Evolutionary conservation across 495 filamentous ascomycete species (phyloP).

Genomic region (Penicillium roqueforti): DNA sequence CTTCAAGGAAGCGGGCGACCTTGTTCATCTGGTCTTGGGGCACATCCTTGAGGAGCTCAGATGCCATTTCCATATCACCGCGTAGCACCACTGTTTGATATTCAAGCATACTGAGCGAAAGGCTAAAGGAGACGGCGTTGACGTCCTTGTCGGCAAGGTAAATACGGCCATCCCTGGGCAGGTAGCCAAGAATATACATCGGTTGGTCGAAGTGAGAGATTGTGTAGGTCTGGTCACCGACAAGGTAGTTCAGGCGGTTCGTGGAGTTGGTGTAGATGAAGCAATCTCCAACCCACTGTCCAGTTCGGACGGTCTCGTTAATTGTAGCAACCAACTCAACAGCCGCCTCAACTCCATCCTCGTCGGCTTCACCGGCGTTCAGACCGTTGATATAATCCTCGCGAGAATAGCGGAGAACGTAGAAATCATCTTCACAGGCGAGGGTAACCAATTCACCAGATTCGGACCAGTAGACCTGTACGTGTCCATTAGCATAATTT

Average conservation of each 20-base stretch:
- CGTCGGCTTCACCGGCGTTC: conserved; percentile 76
- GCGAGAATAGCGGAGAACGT: conserved; percentile 84
- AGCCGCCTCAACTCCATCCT: conserved; percentile 95
- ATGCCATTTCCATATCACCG: conserved; percentile 88
- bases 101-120: conserved; percentile 92
- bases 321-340: conserved; percentile 95
- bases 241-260: conserved; percentile 96
- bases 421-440: conserved; percentile 93
- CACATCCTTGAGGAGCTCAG: conserved; percentile 76
- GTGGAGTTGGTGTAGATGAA: conserved; percentile 98
- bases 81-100: conserved; percentile 96
- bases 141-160: conserved; percentile 97
- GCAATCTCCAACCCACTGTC: conserved; percentile 96
- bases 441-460: conserved; percentile 88
- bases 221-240: conserved; percentile 98
- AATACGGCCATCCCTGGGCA: conserved; percentile 86
- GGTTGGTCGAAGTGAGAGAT: conserved; percentile 94
- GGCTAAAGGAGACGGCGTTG: conserved; percentile 79
- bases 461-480: conserved; percentile 92
- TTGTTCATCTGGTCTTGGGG: conserved; percentile 92
- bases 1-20: conserved; percentile 95
- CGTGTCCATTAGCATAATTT: conserved; percentile 10
- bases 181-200: conserved; percentile 93
- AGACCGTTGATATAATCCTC: conserved; percentile 81
- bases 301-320: conserved; percentile 89